Evolutionary conservation across 2,329 filamentous ascomycete genomes (phyloP).

Genomic region (Phyllosticta ampelicida): DNA sequence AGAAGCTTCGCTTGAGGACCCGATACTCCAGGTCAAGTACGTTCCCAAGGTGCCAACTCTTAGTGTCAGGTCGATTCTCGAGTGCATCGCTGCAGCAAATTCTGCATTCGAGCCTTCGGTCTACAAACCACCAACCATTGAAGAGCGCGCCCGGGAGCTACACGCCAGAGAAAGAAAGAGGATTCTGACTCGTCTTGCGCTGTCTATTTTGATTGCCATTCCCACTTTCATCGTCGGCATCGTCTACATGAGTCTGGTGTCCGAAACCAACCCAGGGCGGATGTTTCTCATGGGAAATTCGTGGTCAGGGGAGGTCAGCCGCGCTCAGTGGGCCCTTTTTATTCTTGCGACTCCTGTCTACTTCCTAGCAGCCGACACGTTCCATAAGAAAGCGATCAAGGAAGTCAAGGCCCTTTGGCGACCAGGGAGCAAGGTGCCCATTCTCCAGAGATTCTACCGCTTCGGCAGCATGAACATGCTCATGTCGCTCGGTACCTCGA

Average conservation of each 20-base stretch:
- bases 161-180: constrained; percentile 58
- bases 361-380: constrained; percentile 75
- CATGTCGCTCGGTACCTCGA: constrained; percentile 76
- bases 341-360: constrained; percentile 78
- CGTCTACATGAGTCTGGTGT: constrained; percentile 77
- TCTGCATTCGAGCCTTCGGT: constrained; percentile 56
- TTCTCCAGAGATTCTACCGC: constrained; percentile 70
- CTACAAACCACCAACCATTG: constrained; percentile 70
- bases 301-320: constrained; percentile 57
- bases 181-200: constrained; percentile 57
- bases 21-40: constrained; percentile 63
- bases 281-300: constrained; percentile 60
- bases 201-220: constrained; percentile 60
- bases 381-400: constrained; percentile 68
- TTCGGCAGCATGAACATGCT: constrained; percentile 97
- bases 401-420: constrained; percentile 72
- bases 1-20: constrained; percentile 43
- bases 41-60: constrained; percentile 55
- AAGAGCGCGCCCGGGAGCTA: constrained; percentile 67
- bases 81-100: constrained; percentile 55
- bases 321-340: constrained; percentile 69
- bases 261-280: constrained; percentile 46
- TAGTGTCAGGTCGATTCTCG: constrained; percentile 65
- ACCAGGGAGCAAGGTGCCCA: constrained; percentile 58
- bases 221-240: constrained; percentile 83